phyloP scores from a whole-genome alignment of 192 early-diverging fungal genomes.

The Rhizoclosmatium globosum region DNA sequence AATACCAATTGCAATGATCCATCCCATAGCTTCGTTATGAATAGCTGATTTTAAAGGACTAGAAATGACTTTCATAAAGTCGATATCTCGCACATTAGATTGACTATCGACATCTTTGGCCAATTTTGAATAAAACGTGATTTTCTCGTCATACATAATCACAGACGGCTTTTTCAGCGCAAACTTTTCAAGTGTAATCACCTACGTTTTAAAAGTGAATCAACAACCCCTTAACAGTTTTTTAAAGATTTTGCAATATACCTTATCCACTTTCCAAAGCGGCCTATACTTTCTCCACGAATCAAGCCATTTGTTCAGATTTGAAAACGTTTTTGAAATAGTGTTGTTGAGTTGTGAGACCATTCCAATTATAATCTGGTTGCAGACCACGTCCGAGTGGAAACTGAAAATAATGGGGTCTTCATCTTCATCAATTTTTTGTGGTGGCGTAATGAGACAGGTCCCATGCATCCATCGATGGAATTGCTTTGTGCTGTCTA shows the following conservation, averaged over 20 bases:
- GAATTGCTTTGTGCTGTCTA: constrained; percentile 71
- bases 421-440: constrained; percentile 63
- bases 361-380: constrained; percentile 52
- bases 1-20: constrained; percentile 65
- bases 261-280: constrained; percentile 73
- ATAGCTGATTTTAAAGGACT: constrained; percentile 61
- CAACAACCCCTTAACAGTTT: neutral
- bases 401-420: constrained; percentile 66
- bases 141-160: constrained; percentile 64
- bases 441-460: constrained; percentile 66
- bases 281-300: constrained; percentile 68
- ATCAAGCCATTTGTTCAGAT: constrained; percentile 62
- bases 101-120: constrained; percentile 66
- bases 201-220: constrained; percentile 37
- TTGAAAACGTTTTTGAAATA: constrained; percentile 59
- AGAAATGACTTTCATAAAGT: constrained; percentile 63
- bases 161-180: constrained; percentile 69
- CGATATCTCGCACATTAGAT: constrained; percentile 57
- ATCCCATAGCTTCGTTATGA: constrained; percentile 59
- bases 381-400: constrained; percentile 61
- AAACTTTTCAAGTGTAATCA: constrained; percentile 71
- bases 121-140: constrained; percentile 66
- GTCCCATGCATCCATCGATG: constrained; percentile 72
- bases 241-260: constrained; percentile 32
- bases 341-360: constrained; percentile 57